These are phyloP conservation scores for Chytriomyces hyalinus DNA, from an alignment of 192 early-diverging fungal species.

Conservation along the genomic window DNA sequence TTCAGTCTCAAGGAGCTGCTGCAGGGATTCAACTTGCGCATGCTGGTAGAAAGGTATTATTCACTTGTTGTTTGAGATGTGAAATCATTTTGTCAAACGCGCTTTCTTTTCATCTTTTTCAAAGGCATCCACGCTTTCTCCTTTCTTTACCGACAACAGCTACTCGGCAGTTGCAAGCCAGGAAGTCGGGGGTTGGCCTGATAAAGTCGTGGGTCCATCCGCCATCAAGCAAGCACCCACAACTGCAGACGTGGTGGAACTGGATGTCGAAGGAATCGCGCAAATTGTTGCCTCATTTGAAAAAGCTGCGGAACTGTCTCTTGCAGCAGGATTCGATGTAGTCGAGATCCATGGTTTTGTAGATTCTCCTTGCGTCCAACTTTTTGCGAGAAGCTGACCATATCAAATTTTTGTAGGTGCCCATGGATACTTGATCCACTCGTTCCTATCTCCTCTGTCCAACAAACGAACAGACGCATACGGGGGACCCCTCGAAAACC, in stretches of 20 bases:
- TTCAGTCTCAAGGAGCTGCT: slow-evolving; percentile 61
- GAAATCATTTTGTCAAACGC: not conserved
- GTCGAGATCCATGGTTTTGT: no score
- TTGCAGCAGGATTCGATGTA: not conserved
- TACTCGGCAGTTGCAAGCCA: slow-evolving; percentile 33
- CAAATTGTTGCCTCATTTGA: slow-evolving; percentile 61
- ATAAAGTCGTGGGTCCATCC: slow-evolving; percentile 72
- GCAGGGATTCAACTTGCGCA: slow-evolving; percentile 79
- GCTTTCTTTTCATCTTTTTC: slow-evolving; percentile 24
- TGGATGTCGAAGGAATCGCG: slow-evolving; percentile 71
- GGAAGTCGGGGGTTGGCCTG: slow-evolving; percentile 72
- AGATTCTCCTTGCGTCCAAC: no score
- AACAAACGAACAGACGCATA: slow-evolving; percentile 90
- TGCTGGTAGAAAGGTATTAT: slow-evolving; percentile 54
- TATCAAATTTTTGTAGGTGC: slow-evolving; percentile 66
- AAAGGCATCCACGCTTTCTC: slow-evolving; percentile 60
- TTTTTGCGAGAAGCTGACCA: no score
- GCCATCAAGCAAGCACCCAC: slow-evolving; percentile 40
- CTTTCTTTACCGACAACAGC: slow-evolving; percentile 28
- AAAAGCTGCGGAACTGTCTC: slow-evolving; percentile 3
- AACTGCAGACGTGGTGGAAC: slow-evolving; percentile 53
- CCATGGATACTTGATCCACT: slow-evolving; percentile 88
- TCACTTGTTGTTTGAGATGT: not conserved
- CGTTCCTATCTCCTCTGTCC: slow-evolving; percentile 80
- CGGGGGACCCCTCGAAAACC: slow-evolving; percentile 89